Base-by-base conservation (phyloP, 2,329 filamentous ascomycete genomes). In the Verruconis gallopava region DNA sequence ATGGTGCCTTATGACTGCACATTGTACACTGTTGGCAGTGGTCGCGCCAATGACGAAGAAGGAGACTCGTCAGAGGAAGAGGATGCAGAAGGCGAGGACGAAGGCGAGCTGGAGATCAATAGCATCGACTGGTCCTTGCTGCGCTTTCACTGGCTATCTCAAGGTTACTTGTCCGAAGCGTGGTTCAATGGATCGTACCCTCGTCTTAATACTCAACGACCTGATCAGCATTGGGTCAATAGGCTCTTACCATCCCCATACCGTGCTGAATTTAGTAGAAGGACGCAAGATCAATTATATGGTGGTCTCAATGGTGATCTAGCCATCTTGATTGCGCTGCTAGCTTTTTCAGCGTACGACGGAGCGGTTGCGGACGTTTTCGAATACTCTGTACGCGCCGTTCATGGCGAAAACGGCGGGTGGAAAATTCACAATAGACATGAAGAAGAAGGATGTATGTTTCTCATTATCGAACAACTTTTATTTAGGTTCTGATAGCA, bases 291-390 rank as follows among this genome's bases (percentile, higher is more conserved):
- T 17, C 32, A 19, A 9, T 18, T 14, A 6, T 40, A 46, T 22
- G 44, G 44, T 4, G 37, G 15, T 13, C 14, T 46, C 14, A 25
- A 25, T 14, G 44, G 44, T 5, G 37, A 46, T n/a, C 30, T 46
- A n/a, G 43, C 22, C 18, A 35, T 46, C 11, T 14, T 46, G 5
- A 34, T 46, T 12, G 44, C 14, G n/a, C 32, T 46, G 2, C 13
- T 46, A 13, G 44, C 44, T 6, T 46, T 46, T 5, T 44, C 44
- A 1, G 11, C 14, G 5, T 17, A 43, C 20, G 30, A 25, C 11
- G 12, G 30, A 20, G n/a, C 11, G 14, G 28, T 44, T 11, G 19
- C 21, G 15, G 14, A 19, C 6, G 38, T 28, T 20, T 35, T 45
- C 3, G 33, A 36, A 20, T 20, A 36, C n/a, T 20, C 18, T 36